phyloP scores from a whole-genome alignment of 805 yeast species.

The Suhomyces sp. region DNA sequence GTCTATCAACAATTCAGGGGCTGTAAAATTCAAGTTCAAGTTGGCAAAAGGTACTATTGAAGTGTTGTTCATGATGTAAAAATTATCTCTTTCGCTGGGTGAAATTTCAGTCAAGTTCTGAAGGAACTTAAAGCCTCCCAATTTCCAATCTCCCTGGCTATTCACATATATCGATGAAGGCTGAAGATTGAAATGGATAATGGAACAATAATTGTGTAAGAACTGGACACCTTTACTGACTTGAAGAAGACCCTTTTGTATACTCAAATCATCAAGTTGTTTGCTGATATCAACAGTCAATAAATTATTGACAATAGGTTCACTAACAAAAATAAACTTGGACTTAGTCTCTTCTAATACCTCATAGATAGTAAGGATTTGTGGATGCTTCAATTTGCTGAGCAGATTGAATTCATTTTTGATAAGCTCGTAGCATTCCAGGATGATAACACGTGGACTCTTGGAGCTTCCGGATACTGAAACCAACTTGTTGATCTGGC shows the following conservation, averaged over 20 bases:
- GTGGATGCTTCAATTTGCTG: slow-evolving; percentile 86
- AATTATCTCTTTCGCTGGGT: slow-evolving; percentile 52
- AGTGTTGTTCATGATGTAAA: slow-evolving; percentile 67
- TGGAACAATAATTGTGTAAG: slow-evolving; percentile 71
- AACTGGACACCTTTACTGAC: slow-evolving; percentile 76
- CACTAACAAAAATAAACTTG: slow-evolving; percentile 80
- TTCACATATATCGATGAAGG: slow-evolving; percentile 79
- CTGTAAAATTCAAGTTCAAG: slow-evolving; percentile 68
- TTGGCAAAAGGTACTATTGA: slow-evolving; percentile 79
- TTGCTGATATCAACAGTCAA: slow-evolving; percentile 30
- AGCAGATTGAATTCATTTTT: slow-evolving; percentile 67
- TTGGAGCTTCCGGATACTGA: slow-evolving; percentile 31
- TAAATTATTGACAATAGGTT: slow-evolving; percentile 63
- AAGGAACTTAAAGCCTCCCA: slow-evolving; percentile 65
- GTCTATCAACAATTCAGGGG: slow-evolving; percentile 81
- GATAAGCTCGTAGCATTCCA: slow-evolving; percentile 65
- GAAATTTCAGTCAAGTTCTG: slow-evolving; percentile 50
- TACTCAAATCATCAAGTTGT: slow-evolving; percentile 64
- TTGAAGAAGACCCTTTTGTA: slow-evolving; percentile 82
- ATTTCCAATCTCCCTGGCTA: slow-evolving; percentile 90
- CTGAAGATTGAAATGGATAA: slow-evolving; percentile 73
- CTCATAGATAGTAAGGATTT: slow-evolving; percentile 77
- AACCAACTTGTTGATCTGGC: slow-evolving; percentile 43
- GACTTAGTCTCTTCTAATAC: slow-evolving; percentile 85
- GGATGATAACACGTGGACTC: slow-evolving; percentile 50